These are phyloP conservation scores for Aspergillus udagawae DNA, from an alignment of 2,329 filamentous ascomycete species.

Conservation along the genomic window DNA sequence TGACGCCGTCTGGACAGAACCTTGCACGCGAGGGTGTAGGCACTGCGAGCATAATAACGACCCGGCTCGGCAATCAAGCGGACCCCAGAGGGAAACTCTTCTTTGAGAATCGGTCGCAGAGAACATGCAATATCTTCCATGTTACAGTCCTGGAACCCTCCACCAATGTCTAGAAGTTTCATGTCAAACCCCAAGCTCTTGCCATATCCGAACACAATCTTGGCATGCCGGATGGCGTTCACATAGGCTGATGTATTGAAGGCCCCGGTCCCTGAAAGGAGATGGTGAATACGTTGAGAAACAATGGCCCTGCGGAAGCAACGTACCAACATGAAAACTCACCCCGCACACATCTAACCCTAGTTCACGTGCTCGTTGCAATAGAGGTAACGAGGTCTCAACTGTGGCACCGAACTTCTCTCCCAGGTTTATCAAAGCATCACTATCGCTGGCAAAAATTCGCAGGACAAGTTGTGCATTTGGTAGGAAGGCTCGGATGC, in stretches of 20 bases:
- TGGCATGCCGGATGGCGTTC: constrained; percentile 18
- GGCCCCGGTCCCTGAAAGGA: constrained; percentile 15
- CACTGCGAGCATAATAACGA: constrained; percentile 18
- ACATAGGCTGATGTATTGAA: constrained; percentile 12
- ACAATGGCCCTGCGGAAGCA: not conserved
- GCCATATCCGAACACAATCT: constrained; percentile 14
- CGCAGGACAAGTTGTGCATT: constrained; percentile 20
- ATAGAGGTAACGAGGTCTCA: constrained; percentile 1
- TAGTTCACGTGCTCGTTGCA: constrained; percentile 20
- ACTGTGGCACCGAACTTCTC: constrained; percentile 4
- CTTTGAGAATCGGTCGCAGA: not conserved
- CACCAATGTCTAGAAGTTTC: constrained; percentile 22
- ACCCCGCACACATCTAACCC: constrained; percentile 21
- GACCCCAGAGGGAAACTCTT: constrained; percentile 10
- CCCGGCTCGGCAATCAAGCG: constrained; percentile 24
- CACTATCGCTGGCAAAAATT: constrained; percentile 5
- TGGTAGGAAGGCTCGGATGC: constrained; percentile 18
- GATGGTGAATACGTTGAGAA: not conserved
- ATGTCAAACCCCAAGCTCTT: constrained; percentile 14
- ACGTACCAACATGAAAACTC: constrained; percentile 27
- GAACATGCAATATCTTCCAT: constrained; percentile 16
- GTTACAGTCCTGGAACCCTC: constrained; percentile 20
- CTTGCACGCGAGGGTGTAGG: constrained; percentile 21
- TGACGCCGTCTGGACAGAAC: constrained; percentile 20
- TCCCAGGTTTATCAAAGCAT: constrained; percentile 4